phyloP scores from a whole-genome alignment of 139 green algal species.

The Tetraselmis striata region DNA sequence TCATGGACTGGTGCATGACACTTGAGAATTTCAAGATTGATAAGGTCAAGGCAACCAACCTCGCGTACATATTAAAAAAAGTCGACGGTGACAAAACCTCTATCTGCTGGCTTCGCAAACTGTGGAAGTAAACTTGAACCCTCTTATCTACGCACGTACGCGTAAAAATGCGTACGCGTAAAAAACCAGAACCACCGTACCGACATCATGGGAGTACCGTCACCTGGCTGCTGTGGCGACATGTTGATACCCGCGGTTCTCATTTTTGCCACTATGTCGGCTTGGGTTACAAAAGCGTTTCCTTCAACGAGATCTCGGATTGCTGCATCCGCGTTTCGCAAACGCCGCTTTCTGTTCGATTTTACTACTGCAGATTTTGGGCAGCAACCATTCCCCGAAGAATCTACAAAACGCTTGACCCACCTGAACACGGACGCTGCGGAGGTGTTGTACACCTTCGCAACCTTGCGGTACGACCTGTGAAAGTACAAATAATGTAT shows the following conservation, averaged over 20 bases:
- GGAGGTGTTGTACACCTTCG: neutral
- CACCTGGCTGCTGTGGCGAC: too few species aligned
- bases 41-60: too few species aligned
- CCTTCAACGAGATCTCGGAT: neutral
- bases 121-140: too few species aligned
- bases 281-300: conserved; percentile 1
- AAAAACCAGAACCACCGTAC: too few species aligned
- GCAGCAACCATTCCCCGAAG: neutral
- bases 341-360: neutral
- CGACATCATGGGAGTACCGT: too few species aligned
- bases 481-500: conserved; percentile 2
- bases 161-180: too few species aligned
- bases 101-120: too few species aligned
- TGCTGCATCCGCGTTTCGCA: neutral
- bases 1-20: too few species aligned
- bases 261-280: neutral
- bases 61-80: too few species aligned
- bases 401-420: conserved; percentile 1
- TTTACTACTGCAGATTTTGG: neutral
- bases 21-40: too few species aligned
- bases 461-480: neutral
- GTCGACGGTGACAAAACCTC: too few species aligned
- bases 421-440: neutral
- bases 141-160: too few species aligned
- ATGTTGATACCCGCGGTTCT: neutral